Percentiles rank a stretch among this genome's conserved stretches.
These are phyloP conservation scores for Xerocomellus dryophilus DNA, from an alignment of 768 basidiomycete genomes.

Conservation along the genomic window DNA sequence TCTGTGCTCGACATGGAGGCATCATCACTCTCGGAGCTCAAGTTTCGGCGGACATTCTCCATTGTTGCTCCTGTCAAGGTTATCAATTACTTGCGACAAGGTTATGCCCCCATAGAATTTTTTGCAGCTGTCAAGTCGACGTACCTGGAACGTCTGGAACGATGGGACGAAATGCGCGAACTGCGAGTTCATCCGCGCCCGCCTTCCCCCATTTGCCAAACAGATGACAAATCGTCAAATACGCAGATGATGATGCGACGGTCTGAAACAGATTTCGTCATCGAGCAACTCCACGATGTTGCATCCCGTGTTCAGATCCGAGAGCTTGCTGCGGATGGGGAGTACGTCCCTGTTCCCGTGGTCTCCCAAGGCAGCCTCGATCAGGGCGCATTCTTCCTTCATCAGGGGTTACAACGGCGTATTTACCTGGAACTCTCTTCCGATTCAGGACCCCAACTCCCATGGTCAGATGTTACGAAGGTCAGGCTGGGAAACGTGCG, in stretches of 20 bases:
- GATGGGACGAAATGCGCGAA: constrained; percentile 93
- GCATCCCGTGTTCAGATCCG: constrained; percentile 82
- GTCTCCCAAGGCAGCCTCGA: constrained; percentile 72
- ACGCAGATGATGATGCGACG: constrained; percentile 78
- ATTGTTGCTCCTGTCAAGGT: constrained; percentile 74
- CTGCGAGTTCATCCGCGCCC: constrained; percentile 48
- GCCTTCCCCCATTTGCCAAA: constrained; percentile 27
- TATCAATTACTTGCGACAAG: constrained; percentile 64
- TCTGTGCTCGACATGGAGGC: constrained; percentile 68
- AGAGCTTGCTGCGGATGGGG: constrained; percentile 82
- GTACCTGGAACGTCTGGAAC: constrained; percentile 84
- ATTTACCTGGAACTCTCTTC: constrained; percentile 74
- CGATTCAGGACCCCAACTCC: constrained; percentile 85
- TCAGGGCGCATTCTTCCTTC: constrained; percentile 81
- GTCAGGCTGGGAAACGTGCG: constrained; percentile 82
- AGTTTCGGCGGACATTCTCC: constrained; percentile 79
- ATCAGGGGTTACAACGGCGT: constrained; percentile 90
- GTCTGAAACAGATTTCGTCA: constrained; percentile 88
- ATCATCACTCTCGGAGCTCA: constrained; percentile 72
- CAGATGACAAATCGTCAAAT: constrained; percentile 40
- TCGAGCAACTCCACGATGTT: constrained; percentile 87
- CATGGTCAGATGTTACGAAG: constrained; percentile 78
- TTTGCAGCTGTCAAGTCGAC: constrained; percentile 79
- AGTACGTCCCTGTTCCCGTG: constrained; percentile 82
- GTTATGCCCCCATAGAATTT: constrained; percentile 86